A percentile compares a stretch with the other conserved stretches of the same genome.
Conservation (phyloP, 768 basidiomycete genomes). For the Leccinum disarticulatum region DNA sequence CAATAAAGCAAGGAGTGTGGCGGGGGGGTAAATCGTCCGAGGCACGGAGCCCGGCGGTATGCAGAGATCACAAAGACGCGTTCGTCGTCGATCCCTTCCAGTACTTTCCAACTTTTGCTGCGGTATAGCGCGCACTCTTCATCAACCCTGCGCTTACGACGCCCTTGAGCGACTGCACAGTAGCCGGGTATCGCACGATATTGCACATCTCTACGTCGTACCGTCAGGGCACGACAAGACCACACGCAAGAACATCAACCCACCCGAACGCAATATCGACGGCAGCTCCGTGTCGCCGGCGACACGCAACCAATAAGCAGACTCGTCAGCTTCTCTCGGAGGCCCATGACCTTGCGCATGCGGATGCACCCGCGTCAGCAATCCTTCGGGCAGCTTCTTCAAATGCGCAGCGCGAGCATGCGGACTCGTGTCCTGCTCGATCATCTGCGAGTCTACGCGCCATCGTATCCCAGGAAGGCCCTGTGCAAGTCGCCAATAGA, state of each 20-base stretch:
- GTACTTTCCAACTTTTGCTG: slow-evolving; percentile 86
- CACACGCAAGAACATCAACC: slow-evolving; percentile 11
- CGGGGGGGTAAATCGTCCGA: slow-evolving; percentile 1
- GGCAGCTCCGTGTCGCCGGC: slow-evolving; percentile 63
- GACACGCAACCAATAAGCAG: slow-evolving; percentile 70
- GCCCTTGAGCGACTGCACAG: slow-evolving; percentile 84
- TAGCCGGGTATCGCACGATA: slow-evolving; percentile 83
- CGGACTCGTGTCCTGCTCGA: slow-evolving; percentile 75
- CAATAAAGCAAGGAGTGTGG: slow-evolving; percentile 14
- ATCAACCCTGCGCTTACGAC: slow-evolving; percentile 76
- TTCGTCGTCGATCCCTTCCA: slow-evolving; percentile 42
- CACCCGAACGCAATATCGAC: slow-evolving; percentile 54
- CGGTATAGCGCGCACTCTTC: slow-evolving; percentile 74
- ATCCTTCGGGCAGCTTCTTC: slow-evolving; percentile 70
- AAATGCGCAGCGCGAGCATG: slow-evolving; percentile 72
- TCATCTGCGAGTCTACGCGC: slow-evolving; percentile 46
- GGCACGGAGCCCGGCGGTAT: neutral
- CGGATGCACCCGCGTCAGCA: slow-evolving; percentile 55
- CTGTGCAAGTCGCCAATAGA: slow-evolving; percentile 79
- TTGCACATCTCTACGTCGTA: slow-evolving; percentile 58
- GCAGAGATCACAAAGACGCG: slow-evolving; percentile 8
- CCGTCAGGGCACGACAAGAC: neutral
- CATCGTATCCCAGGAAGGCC: slow-evolving; percentile 82
- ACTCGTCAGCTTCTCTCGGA: slow-evolving; percentile 62
- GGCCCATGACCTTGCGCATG: slow-evolving; percentile 34